Evolutionary conservation across 139 green algal species (phyloP), one percentile per base, ranked within the genome.

Genomic region (Chlorella vulgaris): DNA sequence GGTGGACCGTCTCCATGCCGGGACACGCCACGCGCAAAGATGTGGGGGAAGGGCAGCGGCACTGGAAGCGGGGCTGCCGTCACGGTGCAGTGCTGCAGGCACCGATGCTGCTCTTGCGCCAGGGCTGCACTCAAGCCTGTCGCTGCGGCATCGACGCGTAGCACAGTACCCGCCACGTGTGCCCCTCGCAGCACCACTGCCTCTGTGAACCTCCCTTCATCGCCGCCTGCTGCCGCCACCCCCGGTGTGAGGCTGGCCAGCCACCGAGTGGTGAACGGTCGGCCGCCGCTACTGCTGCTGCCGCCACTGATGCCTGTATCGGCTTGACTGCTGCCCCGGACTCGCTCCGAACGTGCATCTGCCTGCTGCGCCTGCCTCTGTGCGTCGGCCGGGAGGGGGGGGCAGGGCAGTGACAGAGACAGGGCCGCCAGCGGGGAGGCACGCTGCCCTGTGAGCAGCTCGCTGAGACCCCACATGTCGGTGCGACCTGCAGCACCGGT

Each of bases 331-430:
- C 42, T 10, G 13, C 29, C 43, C 1, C 13, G 7, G 68, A 28
- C 29, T 4, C 58, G 60, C 62, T 63, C 24, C 31, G 53, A 3
- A 1, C 77, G 65, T 2, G 50, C 47, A 22, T 83, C 77, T 55
- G 47, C 78, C 53, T 70, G 78, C 68, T 78, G 68, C 2, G 36
- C 47, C n/a, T 29, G 33, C 40, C 55, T 51, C 61, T 81, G 80
- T 18, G 22, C 15, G n/a, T 85, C 80, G 0, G 26, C 42, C 1
- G 82, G 75, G 39, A 90, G 81, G 2, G 51, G 24, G 62, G 88
- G 62, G 70, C 83, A 87, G 35, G 89, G 88, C 50, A 93, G 69
- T 3, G 81, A 66, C 73, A 93, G 28, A 10, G 82, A 76, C 1
- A 87, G 33, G 1, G 84, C 84, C 2, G 81, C 85, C 40, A 93